phyloP scores from a whole-genome alignment of 352 stramenopile species.

The Peronospora destructor region DNA sequence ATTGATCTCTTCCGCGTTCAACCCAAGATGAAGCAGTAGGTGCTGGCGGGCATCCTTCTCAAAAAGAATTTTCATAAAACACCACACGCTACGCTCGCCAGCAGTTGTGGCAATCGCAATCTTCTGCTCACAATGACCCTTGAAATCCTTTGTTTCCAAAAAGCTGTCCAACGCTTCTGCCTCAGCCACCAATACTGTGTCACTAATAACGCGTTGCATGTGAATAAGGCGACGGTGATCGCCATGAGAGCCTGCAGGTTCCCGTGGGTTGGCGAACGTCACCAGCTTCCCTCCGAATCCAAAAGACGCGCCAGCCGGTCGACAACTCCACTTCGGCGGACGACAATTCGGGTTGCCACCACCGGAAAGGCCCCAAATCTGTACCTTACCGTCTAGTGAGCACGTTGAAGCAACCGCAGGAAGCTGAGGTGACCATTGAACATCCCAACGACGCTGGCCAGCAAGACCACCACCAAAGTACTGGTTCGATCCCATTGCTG shows the following conservation, averaged over 20 bases:
- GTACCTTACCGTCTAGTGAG: conserved; percentile 95
- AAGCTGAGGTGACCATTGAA: conserved; percentile 93
- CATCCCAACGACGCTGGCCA: conserved; percentile 89
- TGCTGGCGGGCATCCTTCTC: conserved; percentile 92
- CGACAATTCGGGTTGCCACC: conserved; percentile 72
- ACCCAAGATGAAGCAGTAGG: conserved; percentile 91
- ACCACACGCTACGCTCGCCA: conserved; percentile 81
- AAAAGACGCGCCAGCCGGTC: conserved; percentile 88
- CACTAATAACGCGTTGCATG: conserved; percentile 73
- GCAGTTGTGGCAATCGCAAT: conserved; percentile 47
- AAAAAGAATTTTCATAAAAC: conserved; percentile 92
- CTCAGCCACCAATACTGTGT: conserved; percentile 72
- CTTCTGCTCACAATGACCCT: conserved; percentile 90
- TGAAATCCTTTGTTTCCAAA: conserved; percentile 87
- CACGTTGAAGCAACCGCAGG: conserved; percentile 93
- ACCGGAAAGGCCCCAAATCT: conserved; percentile 86
- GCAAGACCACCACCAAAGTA: conserved; percentile 62
- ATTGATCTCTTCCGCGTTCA: conserved; percentile 90
- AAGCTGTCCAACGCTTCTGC: conserved; percentile 88
- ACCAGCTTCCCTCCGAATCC: conserved; percentile 95
- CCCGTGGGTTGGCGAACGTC: conserved; percentile 72
- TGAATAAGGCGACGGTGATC: conserved; percentile 73
- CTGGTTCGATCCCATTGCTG: conserved; percentile 69
- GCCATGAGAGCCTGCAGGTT: conserved; percentile 38
- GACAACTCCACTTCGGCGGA: conserved; percentile 93